Evolutionary conservation across 2,329 filamentous ascomycete species (phyloP).

Genomic region (Curvularia verruculosa): DNA sequence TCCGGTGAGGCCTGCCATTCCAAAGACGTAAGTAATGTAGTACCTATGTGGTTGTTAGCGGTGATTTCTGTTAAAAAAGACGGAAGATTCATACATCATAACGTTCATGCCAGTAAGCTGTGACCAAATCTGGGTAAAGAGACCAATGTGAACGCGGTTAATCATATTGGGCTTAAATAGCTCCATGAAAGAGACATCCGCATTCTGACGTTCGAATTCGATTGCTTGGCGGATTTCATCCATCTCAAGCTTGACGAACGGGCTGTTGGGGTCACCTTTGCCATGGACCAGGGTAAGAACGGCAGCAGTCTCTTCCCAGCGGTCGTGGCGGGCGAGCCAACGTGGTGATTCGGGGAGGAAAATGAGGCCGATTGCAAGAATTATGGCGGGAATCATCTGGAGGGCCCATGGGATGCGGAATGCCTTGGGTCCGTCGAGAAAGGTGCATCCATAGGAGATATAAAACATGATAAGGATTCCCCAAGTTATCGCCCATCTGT

Average conservation of each 20-base stretch:
- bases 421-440: conserved; percentile 38
- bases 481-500: conserved; percentile 65
- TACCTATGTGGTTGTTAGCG: conserved; percentile 56
- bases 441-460: conserved; percentile 47
- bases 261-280: conserved; percentile 66
- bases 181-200: conserved; percentile 73
- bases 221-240: conserved; percentile 75
- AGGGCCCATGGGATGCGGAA: conserved; percentile 50
- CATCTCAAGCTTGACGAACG: conserved; percentile 71
- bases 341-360: conserved; percentile 56
- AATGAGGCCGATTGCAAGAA: conserved; percentile 56
- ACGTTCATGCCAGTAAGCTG: conserved; percentile 78
- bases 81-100: not conserved
- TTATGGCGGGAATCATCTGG: conserved; percentile 47
- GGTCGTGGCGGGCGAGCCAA: conserved; percentile 55
- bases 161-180: conserved; percentile 76
- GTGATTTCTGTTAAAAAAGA: no score
- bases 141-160: conserved; percentile 72
- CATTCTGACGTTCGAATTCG: conserved; percentile 73
- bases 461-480: conserved; percentile 51
- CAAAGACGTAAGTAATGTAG: conserved; percentile 65
- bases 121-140: conserved; percentile 77
- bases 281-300: conserved; percentile 54
- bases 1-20: conserved; percentile 70
- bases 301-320: conserved; percentile 53